Base-by-base conservation (phyloP, 352 stramenopile genomes). In the Globisporangium lucens region DNA sequence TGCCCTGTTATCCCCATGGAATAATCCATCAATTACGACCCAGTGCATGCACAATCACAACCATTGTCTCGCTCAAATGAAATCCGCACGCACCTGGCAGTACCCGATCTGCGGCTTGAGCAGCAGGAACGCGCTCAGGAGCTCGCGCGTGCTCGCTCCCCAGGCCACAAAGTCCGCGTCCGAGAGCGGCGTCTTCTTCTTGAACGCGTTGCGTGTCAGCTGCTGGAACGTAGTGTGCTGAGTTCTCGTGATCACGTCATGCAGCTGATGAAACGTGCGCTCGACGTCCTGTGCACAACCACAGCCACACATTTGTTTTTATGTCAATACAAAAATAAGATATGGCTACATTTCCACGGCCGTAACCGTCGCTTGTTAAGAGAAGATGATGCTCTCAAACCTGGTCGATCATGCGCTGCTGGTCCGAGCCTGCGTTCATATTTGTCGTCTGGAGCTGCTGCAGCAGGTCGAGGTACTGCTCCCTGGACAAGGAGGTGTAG, bases 21-120 rank as follows among this genome's bases (percentile, higher is more conserved):
- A 0, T 7, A 24, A n/a, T 20, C 17, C 20, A 51, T 24, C 9
- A 4, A 3, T 51, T 51, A 12, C 1, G 7, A 24, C 43, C 20
- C 43, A 24, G 6, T 24, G 43, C 7, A 12, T 8, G 17, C 43
- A 46, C n/a, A 47, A 47, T 13, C 6, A 27, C 15, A 27, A 9
- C 46, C 4, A 27, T 7, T 58, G 5, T 57, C 12, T 17, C 41
- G 6, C 8, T 12, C 29, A 24, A 17, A 27, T 15, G 10, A 20
- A 46, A 36, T 30, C 20, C 46, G 20, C 20, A 61, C 35, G 30
- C 12, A 80, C 75, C 75, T 85, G 78, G 51, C 78, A 85, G 56
- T 85, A 85, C 43, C 78, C 75, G 46, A 83, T 80, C 61, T 85
- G 78, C 4, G 78, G 78, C 56, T 85, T 82, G 36, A 85, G 78